Conservation (phyloP, 495 filamentous ascomycete genomes). For the Talaromyces stipitatus region DNA sequence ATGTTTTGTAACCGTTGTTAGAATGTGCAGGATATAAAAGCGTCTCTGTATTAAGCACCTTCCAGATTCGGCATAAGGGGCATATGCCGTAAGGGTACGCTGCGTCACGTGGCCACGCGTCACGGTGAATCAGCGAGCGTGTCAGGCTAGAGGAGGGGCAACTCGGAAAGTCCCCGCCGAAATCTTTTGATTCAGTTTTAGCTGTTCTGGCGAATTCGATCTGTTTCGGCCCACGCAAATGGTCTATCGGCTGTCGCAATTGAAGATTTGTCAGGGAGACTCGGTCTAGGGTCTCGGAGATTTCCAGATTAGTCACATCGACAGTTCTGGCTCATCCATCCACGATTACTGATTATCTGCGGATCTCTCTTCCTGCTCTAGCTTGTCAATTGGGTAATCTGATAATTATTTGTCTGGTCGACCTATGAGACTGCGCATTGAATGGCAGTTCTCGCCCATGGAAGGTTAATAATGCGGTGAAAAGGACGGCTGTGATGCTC, state of each 20-base stretch:
- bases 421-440: neutral
- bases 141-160: neutral
- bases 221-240: neutral
- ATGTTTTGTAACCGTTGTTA: too few species aligned
- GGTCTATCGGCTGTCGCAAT: neutral
- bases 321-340: conserved; percentile 7
- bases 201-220: conserved; percentile 1
- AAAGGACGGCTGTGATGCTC: neutral
- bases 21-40: too few species aligned
- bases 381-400: neutral
- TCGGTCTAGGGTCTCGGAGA: conserved; percentile 2
- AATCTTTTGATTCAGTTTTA: neutral
- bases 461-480: neutral
- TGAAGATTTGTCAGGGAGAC: conserved; percentile 2
- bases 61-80: neutral
- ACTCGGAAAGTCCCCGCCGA: neutral
- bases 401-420: neutral
- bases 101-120: conserved; percentile 2
- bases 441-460: neutral
- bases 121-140: neutral
- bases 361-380: neutral
- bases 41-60: too few species aligned
- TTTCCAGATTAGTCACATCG: conserved; percentile 5
- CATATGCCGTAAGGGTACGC: too few species aligned
- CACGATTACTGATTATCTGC: conserved; percentile 4